Evolutionary conservation across 225 moss, liverwort and hornwort species (phyloP), one percentile per base, ranked within the genome.

Genomic region (Asterella californica): DNA sequence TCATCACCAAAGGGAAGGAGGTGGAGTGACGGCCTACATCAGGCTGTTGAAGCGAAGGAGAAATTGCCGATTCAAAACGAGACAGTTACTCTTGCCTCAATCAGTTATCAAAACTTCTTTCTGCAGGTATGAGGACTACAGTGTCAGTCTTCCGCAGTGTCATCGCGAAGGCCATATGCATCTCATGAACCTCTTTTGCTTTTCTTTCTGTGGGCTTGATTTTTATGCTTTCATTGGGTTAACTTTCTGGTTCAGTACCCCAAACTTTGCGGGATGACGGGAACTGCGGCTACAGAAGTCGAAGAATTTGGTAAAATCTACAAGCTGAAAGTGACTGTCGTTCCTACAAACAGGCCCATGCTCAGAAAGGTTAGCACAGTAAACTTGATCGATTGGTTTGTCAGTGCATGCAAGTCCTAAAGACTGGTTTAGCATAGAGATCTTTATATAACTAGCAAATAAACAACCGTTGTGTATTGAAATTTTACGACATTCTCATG

Each of bases 1-100:
- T 9, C 7, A 50, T 42, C 42, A 42, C 3, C 81, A 22, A 79
- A 95, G 94, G 94, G 94, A 83, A 87, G 96, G 83, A 88, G 94
- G 38, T 94, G 96, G 96, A 94, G 94, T 78, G 96, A 97, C 77
- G 96, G 96, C 48, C 84, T 97, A 81, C 96, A 97, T 79, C 96
- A 97, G 84, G 96, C 96, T 75, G 93, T 97, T 57, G 96, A 97
- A 91, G 96, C 93, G 18, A 97, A 97, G 79, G 96, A 97, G 87
- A 86, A 78, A 75, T 85, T 97, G 72, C 90, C 90, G 76, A 97
- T 97, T 76, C 96, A 97, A 83, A 94, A 94, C 83, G 96, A 97
- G 84, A 94, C 96, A 12, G 91, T 97, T 46, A 97, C 96, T 34
- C 88, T 97, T 22, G 96, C 96, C 49, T 93, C 93, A 46, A 97